These are phyloP conservation scores for Lactarius pseudohatsudake DNA, from an alignment of 768 basidiomycete genomes.

Conservation along the genomic window DNA sequence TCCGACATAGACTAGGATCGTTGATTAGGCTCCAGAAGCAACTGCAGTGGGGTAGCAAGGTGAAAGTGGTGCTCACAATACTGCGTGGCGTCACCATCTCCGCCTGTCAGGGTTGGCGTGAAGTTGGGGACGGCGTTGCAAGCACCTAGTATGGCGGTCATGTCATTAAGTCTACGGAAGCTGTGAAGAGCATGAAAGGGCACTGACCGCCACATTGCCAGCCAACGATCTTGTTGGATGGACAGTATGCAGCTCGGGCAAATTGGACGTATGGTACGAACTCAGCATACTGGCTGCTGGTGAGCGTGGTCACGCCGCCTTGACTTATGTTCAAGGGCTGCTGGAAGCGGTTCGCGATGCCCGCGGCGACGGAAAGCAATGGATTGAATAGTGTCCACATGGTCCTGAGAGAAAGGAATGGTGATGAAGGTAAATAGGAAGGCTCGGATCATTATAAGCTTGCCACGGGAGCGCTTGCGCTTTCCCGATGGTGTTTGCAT, in stretches of 20 bases:
- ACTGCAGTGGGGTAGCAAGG: not conserved
- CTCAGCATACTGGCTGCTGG: constrained; percentile 37
- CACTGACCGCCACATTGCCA: constrained; percentile 49
- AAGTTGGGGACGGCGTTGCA: constrained; percentile 45
- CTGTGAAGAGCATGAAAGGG: not conserved
- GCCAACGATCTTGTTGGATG: constrained; percentile 37
- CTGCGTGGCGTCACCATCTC: constrained; percentile 50
- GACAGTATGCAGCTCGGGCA: constrained; percentile 57
- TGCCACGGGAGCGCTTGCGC: not conserved
- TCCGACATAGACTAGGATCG: constrained; percentile 26
- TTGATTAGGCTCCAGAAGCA: not conserved
- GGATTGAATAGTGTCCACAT: constrained; percentile 14
- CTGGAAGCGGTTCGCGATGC: constrained; percentile 1
- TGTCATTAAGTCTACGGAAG: not conserved
- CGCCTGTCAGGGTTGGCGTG: constrained; percentile 44
- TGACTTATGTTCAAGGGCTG: constrained; percentile 1
- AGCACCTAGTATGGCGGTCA: constrained; percentile 35
- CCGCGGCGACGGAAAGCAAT: constrained; percentile 12
- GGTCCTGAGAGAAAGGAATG: not conserved
- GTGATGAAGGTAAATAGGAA: not conserved
- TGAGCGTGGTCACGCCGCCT: constrained; percentile 30
- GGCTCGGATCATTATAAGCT: not conserved
- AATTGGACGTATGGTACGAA: constrained; percentile 51
- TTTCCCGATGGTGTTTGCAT: not conserved
- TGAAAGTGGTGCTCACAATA: constrained; percentile 40